Evolutionary conservation across 2,329 filamentous ascomycete species (phyloP).

Genomic region (Cordyceps militaris): DNA sequence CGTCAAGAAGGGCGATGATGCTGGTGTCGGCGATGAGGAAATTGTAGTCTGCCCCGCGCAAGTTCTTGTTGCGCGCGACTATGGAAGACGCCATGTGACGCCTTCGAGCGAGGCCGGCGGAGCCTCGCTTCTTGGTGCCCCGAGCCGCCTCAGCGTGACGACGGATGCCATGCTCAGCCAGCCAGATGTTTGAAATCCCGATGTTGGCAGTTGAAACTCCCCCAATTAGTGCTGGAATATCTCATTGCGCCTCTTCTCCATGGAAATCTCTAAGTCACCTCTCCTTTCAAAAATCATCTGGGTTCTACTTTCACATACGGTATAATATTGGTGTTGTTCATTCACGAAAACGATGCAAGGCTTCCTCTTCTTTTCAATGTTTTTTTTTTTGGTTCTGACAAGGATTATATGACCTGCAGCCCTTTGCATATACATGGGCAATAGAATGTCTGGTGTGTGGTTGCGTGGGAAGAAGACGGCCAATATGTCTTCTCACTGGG

Average conservation of each 20-base stretch:
- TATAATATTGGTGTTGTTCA: constrained; percentile 5
- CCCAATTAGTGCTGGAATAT: constrained; percentile 16
- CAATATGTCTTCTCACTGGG: not conserved
- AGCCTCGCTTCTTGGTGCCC: constrained; percentile 32
- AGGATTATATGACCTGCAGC: not conserved
- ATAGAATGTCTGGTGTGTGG: not conserved
- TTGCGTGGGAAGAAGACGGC: no score
- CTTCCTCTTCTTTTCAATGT: not conserved
- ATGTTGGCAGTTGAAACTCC: constrained; percentile 24
- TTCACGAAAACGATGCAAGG: not conserved
- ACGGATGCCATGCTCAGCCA: constrained; percentile 26
- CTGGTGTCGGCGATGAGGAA: constrained; percentile 82
- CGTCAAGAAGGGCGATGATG: constrained; percentile 89
- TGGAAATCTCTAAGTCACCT: constrained; percentile 14
- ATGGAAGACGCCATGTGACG: constrained; percentile 32
- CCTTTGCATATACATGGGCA: not conserved
- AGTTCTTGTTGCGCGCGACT: constrained; percentile 65
- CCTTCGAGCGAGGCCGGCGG: constrained; percentile 48
- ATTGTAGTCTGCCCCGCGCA: constrained; percentile 93
- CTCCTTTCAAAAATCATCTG: not conserved
- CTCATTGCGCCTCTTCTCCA: constrained; percentile 14
- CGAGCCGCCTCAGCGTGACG: constrained; percentile 32
- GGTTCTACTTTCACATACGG: not conserved
- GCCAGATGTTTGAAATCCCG: constrained; percentile 25
- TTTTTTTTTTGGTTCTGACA: not conserved